Percentiles rank a stretch among this genome's conserved stretches.
These are phyloP conservation scores for Vaccinium macrocarpon DNA, from an alignment of 148 eudicot species.

Conservation along the genomic window DNA sequence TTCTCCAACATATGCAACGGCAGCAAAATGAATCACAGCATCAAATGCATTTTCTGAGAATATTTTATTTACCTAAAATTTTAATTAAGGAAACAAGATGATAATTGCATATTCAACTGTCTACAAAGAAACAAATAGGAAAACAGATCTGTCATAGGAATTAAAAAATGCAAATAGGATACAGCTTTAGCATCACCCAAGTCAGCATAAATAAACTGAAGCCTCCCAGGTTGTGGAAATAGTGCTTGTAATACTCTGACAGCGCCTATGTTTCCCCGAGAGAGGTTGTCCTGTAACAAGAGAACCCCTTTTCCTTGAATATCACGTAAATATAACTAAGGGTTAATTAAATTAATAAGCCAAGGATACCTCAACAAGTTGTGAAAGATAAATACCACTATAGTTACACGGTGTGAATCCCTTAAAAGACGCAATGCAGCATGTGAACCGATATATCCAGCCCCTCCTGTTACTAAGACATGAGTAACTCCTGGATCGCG, in stretches of 20 bases:
- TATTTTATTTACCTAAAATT: slow-evolving; percentile 52
- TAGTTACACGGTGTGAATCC: no score
- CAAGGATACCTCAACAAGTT: background rate
- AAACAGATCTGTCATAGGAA: background rate
- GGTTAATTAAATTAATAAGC: background rate
- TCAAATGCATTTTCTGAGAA: slow-evolving; percentile 89
- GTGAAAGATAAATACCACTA: background rate
- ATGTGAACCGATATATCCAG: no score
- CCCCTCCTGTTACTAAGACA: no score
- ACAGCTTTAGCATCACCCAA: slow-evolving; percentile 75
- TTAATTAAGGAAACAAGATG: background rate
- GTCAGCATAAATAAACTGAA: slow-evolving; percentile 82
- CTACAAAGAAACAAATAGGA: background rate
- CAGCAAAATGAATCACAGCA: slow-evolving; percentile 95
- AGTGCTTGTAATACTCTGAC: slow-evolving; percentile 60
- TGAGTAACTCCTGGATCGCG: no score
- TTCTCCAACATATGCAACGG: slow-evolving; percentile 97
- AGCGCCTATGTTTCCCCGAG: slow-evolving; percentile 86
- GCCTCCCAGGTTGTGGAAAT: slow-evolving; percentile 77
- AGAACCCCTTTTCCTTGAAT: slow-evolving; percentile 4
- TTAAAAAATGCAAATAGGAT: slow-evolving; percentile 32
- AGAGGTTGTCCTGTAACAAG: slow-evolving; percentile 69
- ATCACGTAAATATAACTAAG: background rate
- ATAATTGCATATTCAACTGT: background rate
- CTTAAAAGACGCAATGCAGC: no score